Percentiles rank a stretch among this genome's conserved stretches.
These are phyloP conservation scores for Gossypium armourianum DNA, from an alignment of 441 rosid genomes.

Conservation along the genomic window DNA sequence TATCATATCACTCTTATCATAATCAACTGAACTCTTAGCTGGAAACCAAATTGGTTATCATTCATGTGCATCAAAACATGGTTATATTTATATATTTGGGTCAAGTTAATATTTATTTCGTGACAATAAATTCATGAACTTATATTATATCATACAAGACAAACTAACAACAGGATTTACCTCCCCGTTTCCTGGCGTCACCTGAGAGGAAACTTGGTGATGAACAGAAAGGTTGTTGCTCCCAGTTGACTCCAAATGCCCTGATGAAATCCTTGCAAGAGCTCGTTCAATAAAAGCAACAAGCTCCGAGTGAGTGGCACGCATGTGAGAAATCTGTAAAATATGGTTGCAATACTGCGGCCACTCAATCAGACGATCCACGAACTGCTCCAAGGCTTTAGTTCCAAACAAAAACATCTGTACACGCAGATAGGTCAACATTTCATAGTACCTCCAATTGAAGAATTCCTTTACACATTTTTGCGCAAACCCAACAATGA, in stretches of 20 bases:
- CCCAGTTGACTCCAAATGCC: slow-evolving; percentile 65
- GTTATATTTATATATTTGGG: neutral
- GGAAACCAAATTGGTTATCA: neutral
- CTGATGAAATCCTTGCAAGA: slow-evolving; percentile 72
- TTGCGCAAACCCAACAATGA: neutral
- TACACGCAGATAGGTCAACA: slow-evolving; percentile 20
- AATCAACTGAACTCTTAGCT: neutral
- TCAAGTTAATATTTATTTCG: neutral
- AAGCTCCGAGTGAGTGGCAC: slow-evolving; percentile 71
- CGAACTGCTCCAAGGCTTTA: slow-evolving; percentile 91
- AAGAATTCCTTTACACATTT: neutral
- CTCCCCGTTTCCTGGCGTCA: slow-evolving; percentile 53
- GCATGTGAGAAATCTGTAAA: slow-evolving; percentile 92
- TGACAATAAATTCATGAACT: neutral
- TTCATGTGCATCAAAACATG: neutral
- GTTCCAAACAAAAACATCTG: slow-evolving; percentile 98
- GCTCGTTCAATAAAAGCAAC: slow-evolving; percentile 82
- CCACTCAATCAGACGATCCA: slow-evolving; percentile 90
- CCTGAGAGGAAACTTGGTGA: slow-evolving; percentile 42
- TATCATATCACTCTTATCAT: neutral
- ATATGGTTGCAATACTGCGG: slow-evolving; percentile 98
- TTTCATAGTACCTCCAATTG: neutral
- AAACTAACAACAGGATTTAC: slow-evolving; percentile 25
- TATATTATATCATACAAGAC: neutral
- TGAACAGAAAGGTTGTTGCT: slow-evolving; percentile 35